Evolutionary conservation across 306 rosid species (phyloP), one percentile per base, ranked within the genome.

Genomic region (Ormosia emarginata): DNA sequence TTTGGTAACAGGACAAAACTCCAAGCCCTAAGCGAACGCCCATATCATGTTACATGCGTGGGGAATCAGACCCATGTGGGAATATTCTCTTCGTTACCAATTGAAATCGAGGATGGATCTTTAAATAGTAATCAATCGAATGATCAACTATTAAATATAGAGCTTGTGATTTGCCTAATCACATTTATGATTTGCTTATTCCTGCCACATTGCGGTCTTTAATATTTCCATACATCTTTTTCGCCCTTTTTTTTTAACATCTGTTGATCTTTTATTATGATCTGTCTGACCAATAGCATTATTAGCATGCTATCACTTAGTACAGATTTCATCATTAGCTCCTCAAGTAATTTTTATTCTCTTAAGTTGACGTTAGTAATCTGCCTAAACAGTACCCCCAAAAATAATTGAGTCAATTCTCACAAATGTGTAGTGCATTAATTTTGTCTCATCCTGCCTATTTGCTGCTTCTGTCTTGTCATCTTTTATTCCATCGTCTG

Each of bases 61-160:
- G 17, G 4, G 8, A 6, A 55, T 55, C 24, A 53, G 33, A 37
- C 14, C 68, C 82, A 40, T n/a, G 70, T 33, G 79, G 7, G 84
- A 72, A 81, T 81, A 81, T 81, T 72, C 79, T 72, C 79, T 15
- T 50, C 71, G 24, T 18, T 65, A 10, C 40, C 46, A 46, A 46
- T 47, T 69, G 24, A 46, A 0, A 68, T 4, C 3, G 44, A 2
- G 7, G 14, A 44, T 10, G 61, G 2, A 15, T 62, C 10, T 58
- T 43, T 33, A 57, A 70, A 79, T 30, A 40, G n/a, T 61, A 49
- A 53, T 58, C 5, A 8, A 58, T 74, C 12, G 15, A 29, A 18
- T 8, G n/a, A 34, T 15, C 33, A 24, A 46, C 37, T 4, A 34
- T 10, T 63, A 43, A 2, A 32, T 76, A 46, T 62, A 3, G 44